Percentiles rank a stretch among this genome's conserved stretches.
Conservation (phyloP, 2,329 filamentous ascomycete species). For the Grosmannia penicillata region DNA sequence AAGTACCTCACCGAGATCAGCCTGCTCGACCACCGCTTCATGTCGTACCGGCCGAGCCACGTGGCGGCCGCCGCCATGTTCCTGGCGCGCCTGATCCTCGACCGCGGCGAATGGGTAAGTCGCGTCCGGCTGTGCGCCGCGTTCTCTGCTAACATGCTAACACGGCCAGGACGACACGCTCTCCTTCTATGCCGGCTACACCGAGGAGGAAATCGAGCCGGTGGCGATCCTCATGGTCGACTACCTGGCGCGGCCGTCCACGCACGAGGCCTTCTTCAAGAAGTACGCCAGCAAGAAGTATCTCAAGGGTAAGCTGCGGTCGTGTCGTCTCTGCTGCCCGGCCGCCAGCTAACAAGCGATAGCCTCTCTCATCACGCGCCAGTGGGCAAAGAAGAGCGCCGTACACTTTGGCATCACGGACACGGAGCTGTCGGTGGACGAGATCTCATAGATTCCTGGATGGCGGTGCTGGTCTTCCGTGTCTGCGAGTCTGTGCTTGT, state of each 20-base stretch:
- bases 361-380: slow-evolving; percentile 84
- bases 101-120: slow-evolving; percentile 81
- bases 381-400: slow-evolving; percentile 81
- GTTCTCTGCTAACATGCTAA: neutral
- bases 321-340: too few species aligned
- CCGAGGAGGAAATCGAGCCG: slow-evolving; percentile 81
- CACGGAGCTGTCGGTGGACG: slow-evolving; percentile 33
- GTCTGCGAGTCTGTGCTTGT: too few species aligned
- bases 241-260: slow-evolving; percentile 79
- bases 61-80: slow-evolving; percentile 92
- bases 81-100: slow-evolving; percentile 75
- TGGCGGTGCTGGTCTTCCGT: too few species aligned
- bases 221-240: slow-evolving; percentile 92
- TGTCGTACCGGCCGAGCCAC: slow-evolving; percentile 77
- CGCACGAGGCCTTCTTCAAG: slow-evolving; percentile 97
- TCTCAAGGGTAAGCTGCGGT: slow-evolving; percentile 62
- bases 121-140: neutral
- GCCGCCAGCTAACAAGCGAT: too few species aligned
- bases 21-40: slow-evolving; percentile 86
- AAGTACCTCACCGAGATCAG: slow-evolving; percentile 98
- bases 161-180: slow-evolving; percentile 45
- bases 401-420: slow-evolving; percentile 38
- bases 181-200: slow-evolving; percentile 83
- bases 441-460: slow-evolving; percentile 22
- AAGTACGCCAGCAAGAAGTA: slow-evolving; percentile 99